Evolutionary conservation across 371 early-diverging fungal species (phyloP).

Genomic region (Racocetra persica): DNA sequence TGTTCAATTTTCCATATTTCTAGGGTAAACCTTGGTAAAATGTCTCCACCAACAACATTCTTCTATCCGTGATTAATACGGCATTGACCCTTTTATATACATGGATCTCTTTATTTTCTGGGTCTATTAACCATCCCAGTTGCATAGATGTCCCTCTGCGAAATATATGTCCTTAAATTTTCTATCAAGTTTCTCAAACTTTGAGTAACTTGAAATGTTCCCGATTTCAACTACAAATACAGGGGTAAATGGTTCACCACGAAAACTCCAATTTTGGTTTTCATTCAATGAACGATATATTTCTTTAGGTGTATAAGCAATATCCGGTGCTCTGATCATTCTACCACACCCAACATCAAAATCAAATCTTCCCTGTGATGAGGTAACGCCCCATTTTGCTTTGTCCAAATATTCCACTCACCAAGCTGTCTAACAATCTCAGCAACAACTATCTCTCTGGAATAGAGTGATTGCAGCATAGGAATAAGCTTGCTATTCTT

Average conservation of each 20-base stretch:
- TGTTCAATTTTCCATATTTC: not conserved
- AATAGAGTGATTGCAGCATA: no score
- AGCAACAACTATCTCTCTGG: no score
- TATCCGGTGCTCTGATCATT: constrained; percentile 32
- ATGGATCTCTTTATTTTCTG: constrained; percentile 2
- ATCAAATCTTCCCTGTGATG: no score
- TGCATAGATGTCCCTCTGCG: no score
- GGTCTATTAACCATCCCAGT: not conserved
- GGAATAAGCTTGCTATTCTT: no score
- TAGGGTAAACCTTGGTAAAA: constrained; percentile 35
- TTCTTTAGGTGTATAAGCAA: constrained; percentile 26
- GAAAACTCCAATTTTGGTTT: constrained; percentile 10
- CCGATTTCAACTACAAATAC: constrained; percentile 31
- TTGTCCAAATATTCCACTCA: no score
- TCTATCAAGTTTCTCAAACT: constrained; percentile 8
- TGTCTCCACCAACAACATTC: constrained; percentile 26
- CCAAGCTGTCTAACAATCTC: no score
- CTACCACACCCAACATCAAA: not conserved
- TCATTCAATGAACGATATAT: not conserved
- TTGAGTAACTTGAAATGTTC: not conserved
- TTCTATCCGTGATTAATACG: constrained; percentile 27
- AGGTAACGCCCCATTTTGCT: no score
- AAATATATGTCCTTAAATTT: no score
- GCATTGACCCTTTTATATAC: not conserved
- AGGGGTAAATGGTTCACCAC: constrained; percentile 26